Evolutionary conservation across 352 stramenopile genomes (phyloP).

Genomic region (Pelagophyceae sp.): DNA sequence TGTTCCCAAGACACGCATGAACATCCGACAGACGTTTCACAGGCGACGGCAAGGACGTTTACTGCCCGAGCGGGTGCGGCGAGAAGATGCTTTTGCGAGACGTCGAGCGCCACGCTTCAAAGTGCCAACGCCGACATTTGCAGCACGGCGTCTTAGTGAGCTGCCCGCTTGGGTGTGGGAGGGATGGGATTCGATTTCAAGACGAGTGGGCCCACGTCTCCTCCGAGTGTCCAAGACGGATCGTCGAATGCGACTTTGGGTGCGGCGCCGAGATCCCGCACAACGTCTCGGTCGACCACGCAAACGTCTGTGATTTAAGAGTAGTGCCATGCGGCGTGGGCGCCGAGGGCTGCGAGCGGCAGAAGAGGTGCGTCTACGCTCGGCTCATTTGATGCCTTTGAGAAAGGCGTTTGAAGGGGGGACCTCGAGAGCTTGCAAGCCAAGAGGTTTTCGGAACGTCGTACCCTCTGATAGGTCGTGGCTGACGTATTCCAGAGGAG

Average conservation of each 20-base stretch:
- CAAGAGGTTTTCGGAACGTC: too few relatives aligned
- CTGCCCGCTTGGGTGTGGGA: slow-evolving; percentile 22
- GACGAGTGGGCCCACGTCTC: slow-evolving; percentile 8
- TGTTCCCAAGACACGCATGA: too few relatives aligned
- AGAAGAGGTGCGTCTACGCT: slow-evolving; percentile 7
- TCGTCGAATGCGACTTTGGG: slow-evolving; percentile 22
- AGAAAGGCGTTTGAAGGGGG: too few relatives aligned
- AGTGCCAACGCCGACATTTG: slow-evolving; percentile 15
- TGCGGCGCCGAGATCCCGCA: slow-evolving; percentile 12
- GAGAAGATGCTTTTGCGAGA: slow-evolving; percentile 3
- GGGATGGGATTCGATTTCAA: slow-evolving; percentile 6
- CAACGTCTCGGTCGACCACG: slow-evolving; percentile 1
- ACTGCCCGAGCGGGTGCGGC: slow-evolving; percentile 23
- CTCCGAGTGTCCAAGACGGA: slow-evolving; percentile 16
- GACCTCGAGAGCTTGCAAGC: too few relatives aligned
- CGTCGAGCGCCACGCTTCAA: background rate
- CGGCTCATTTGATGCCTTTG: too few relatives aligned
- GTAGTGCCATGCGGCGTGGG: slow-evolving; percentile 22
- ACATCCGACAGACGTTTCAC: too few relatives aligned
- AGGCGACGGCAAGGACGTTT: background rate
- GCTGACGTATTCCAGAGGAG: background rate
- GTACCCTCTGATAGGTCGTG: background rate
- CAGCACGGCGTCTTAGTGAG: slow-evolving; percentile 4
- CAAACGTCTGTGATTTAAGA: background rate
- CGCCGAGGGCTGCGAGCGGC: slow-evolving; percentile 21